Conservation (phyloP, 495 filamentous ascomycete genomes). For the Daldinia childiae region DNA sequence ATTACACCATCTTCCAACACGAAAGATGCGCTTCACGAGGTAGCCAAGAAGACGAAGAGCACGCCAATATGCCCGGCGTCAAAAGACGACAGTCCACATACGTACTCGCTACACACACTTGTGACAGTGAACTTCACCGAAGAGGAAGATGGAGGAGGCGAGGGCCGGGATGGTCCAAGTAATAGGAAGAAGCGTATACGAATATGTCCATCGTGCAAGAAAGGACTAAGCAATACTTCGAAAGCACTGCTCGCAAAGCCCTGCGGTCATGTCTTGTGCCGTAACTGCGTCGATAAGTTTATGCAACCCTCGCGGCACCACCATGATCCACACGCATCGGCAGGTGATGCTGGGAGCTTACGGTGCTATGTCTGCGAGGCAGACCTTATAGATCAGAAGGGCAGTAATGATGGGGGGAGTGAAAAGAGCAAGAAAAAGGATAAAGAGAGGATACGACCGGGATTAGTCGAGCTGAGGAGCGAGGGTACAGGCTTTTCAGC, state of each 20-base stretch:
- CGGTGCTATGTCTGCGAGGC: conserved; percentile 90
- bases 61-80: conserved; percentile 85
- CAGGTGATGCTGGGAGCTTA: conserved; percentile 62
- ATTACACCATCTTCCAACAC: conserved; percentile 73
- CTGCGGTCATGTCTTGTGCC: conserved; percentile 93
- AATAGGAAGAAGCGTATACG: conserved; percentile 60
- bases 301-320: conserved; percentile 68
- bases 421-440: conserved; percentile 64
- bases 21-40: conserved; percentile 59
- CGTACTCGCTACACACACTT: conserved; percentile 83
- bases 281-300: conserved; percentile 87
- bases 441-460: conserved; percentile 71
- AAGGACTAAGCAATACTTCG: conserved; percentile 80
- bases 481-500: conserved; percentile 96
- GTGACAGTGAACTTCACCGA: conserved; percentile 83
- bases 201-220: conserved; percentile 90
- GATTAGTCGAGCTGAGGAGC: conserved; percentile 82
- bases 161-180: background rate
- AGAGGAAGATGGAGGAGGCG: conserved; percentile 61
- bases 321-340: conserved; percentile 71
- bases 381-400: conserved; percentile 66
- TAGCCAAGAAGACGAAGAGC: conserved; percentile 72
- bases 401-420: conserved; percentile 15
- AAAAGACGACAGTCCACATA: conserved; percentile 71
- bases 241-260: conserved; percentile 90